phyloP scores from a whole-genome alignment of 805 yeast genomes.

The Candida michaelii region DNA sequence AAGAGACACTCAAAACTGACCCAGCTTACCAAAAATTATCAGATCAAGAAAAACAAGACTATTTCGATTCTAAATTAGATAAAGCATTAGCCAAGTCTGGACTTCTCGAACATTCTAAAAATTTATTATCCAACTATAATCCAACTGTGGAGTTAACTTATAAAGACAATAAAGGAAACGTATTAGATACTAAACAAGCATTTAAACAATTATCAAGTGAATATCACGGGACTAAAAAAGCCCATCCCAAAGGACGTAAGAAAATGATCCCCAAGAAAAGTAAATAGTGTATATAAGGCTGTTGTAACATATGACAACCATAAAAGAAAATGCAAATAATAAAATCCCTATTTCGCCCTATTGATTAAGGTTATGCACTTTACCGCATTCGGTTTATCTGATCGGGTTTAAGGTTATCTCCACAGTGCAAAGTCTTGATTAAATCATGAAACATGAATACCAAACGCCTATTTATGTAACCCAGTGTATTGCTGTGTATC shows the following conservation, averaged over 20 bases:
- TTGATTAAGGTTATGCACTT: conserved; percentile 1
- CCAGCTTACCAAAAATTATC: conserved; percentile 24
- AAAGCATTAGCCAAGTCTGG: conserved; percentile 26
- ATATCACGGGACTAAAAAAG: conserved; percentile 59
- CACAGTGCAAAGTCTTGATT: too few relatives aligned
- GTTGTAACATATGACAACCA: not conserved
- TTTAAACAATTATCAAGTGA: conserved; percentile 73
- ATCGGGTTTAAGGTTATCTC: conserved; percentile 1
- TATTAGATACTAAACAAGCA: conserved; percentile 65
- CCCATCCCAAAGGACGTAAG: conserved; percentile 3
- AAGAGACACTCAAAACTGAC: conserved; percentile 29
- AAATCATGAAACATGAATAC: too few relatives aligned
- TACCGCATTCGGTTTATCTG: conserved; percentile 10
- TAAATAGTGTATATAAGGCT: not conserved
- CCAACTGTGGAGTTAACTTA: conserved; percentile 57
- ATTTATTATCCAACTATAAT: conserved; percentile 27
- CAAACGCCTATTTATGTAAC: too few relatives aligned
- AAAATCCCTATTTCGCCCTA: not conserved
- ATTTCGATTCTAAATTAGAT: conserved; percentile 30
- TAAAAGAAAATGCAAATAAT: not conserved
- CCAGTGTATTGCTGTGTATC: too few relatives aligned
- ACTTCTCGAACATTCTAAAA: conserved; percentile 16
- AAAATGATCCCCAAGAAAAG: not conserved
- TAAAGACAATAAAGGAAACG: conserved; percentile 62
- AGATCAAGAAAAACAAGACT: conserved; percentile 27